Conservation (phyloP, 2,329 filamentous ascomycete genomes). For the Colletotrichum spinosum region DNA sequence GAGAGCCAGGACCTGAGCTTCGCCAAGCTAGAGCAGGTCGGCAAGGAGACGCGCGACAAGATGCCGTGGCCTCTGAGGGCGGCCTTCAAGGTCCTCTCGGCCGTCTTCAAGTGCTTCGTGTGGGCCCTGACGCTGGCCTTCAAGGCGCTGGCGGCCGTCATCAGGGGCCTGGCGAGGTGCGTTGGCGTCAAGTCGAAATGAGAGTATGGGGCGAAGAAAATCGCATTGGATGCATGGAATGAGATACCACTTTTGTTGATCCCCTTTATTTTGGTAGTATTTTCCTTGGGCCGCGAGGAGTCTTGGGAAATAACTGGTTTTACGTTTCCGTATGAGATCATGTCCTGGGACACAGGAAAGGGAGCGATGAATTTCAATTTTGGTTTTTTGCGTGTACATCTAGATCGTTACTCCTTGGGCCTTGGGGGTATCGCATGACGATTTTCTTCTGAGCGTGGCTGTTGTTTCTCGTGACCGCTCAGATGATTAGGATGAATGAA, state of each 20-base stretch:
- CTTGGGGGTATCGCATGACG: slow-evolving; percentile 40
- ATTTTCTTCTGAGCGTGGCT: slow-evolving; percentile 28
- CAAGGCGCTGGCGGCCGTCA: slow-evolving; percentile 63
- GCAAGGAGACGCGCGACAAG: slow-evolving; percentile 56
- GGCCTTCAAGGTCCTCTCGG: slow-evolving; percentile 62
- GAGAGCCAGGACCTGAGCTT: slow-evolving; percentile 69
- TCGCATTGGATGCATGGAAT: slow-evolving; percentile 9
- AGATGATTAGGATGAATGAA: slow-evolving; percentile 33
- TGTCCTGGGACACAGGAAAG: slow-evolving; percentile 12
- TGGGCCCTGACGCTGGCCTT: slow-evolving; percentile 69
- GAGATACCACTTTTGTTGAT: slow-evolving; percentile 35
- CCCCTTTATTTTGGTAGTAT: slow-evolving; percentile 11
- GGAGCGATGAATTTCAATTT: slow-evolving; percentile 26
- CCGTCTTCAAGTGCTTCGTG: slow-evolving; percentile 67
- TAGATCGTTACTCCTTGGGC: slow-evolving; percentile 35
- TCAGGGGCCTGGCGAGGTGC: slow-evolving; percentile 64
- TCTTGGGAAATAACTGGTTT: slow-evolving; percentile 18
- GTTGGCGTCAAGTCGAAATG: slow-evolving; percentile 46
- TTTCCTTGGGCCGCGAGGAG: slow-evolving; percentile 9
- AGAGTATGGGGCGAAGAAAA: background rate
- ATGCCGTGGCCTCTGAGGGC: slow-evolving; percentile 62
- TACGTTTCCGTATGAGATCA: slow-evolving; percentile 18
- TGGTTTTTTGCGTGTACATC: slow-evolving; percentile 29
- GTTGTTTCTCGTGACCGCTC: slow-evolving; percentile 32
- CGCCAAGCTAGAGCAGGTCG: slow-evolving; percentile 51